These are phyloP conservation scores for Atkinsonella texensis DNA, from an alignment of 2,329 filamentous ascomycete genomes.

Conservation along the genomic window DNA sequence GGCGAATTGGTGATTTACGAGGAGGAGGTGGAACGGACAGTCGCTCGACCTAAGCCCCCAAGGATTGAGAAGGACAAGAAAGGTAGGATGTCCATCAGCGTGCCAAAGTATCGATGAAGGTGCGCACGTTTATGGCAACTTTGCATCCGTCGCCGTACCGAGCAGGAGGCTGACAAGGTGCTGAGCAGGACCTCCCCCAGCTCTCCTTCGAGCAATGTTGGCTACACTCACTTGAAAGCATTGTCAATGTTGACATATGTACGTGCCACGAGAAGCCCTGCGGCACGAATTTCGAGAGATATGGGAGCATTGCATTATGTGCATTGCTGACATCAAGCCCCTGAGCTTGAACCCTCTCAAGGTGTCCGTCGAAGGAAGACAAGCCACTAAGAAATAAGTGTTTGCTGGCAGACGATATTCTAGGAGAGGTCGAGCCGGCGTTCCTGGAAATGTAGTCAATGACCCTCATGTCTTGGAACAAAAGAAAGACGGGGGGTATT, in stretches of 20 bases:
- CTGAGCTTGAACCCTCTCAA: too few species aligned
- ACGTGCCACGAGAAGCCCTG: too few species aligned
- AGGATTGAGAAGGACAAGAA: conserved; percentile 81
- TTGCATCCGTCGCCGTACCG: conserved; percentile 8
- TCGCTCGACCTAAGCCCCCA: conserved; percentile 43
- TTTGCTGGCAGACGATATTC: neutral
- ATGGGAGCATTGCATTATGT: neutral
- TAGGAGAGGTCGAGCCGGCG: neutral
- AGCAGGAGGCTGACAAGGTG: conserved; percentile 20
- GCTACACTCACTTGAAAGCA: conserved; percentile 49
- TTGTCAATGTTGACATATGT: neutral
- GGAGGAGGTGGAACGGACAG: conserved; percentile 43
- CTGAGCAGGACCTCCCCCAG: conserved; percentile 47
- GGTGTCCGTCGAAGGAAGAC: neutral
- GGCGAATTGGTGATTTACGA: conserved; percentile 53
- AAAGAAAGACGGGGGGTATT: neutral
- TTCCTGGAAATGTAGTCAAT: neutral
- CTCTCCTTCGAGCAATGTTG: conserved; percentile 57
- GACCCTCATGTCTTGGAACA: neutral
- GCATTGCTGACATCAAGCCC: too few species aligned
- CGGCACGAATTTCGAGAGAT: neutral
- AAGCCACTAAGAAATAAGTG: neutral
- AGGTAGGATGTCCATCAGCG: conserved; percentile 88
- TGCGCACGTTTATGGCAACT: conserved; percentile 23
- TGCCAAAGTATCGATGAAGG: conserved; percentile 56